Evolutionary conservation across 2,329 filamentous ascomycete species (phyloP), one percentile per base, ranked within the genome.

Genomic region (Monilinia vaccinii-corymbosi): DNA sequence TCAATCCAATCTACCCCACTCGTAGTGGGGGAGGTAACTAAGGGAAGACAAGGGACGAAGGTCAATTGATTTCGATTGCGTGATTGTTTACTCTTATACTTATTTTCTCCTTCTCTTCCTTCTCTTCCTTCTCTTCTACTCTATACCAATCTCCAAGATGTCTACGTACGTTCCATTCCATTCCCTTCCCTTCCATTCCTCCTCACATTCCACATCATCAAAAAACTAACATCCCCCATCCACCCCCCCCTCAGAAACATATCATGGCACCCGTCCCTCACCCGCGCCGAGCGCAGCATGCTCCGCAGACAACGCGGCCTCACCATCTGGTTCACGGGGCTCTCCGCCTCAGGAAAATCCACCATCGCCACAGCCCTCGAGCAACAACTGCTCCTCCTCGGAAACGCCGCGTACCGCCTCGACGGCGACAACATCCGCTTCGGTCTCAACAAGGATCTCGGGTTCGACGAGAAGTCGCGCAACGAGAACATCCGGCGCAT

Each of bases 401-500:
- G 87, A 47, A 79, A 94, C 56, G 79, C 87, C 60, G 89, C 92
- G 62, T 99, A 99, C 82, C 86, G 94, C 57, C 86, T 99, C 34
- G 94, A 99, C 76, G 94, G 93, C 71, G 94, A 99, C 82, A 99
- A 99, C 77, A 88, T 99, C 67, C 93, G 94, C 63, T 97, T 97
- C 78, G 94, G 94, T 18, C 82, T 99, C 67, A 99, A 97, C 84
- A 96, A 95, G 77, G 93, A 97, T 78, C 83, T 99, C 13, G 93
- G 93, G 18, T 99, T 97, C 80, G 88, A 85, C 65, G 93, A 96
- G 73, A 84, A 85, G 72, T 92, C 97, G 79, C 86, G 94, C 69
- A 95, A 93, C 73, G 94, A 99, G 81, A 99, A 99, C 79, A 99
- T 99, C 73, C 86, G 94, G 63, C 86, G 94, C 65, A 97, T 99